phyloP scores from a whole-genome alignment of 495 filamentous ascomycete genomes.

The Hypomontagnella monticulosa region DNA sequence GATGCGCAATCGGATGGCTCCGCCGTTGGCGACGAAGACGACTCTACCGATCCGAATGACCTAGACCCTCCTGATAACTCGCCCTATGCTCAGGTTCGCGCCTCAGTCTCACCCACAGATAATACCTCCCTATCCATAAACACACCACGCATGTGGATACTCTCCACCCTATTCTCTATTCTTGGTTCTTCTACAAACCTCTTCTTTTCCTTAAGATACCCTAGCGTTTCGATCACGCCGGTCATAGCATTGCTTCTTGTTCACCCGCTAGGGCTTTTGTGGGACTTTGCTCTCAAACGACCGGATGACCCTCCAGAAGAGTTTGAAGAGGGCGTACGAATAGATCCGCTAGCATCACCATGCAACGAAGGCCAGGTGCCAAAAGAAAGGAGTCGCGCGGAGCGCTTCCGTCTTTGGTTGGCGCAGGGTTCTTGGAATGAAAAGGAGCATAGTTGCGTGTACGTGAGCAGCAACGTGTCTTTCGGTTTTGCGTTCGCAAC shows the following conservation, averaged over 20 bases:
- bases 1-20: constrained; percentile 40
- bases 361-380: constrained; percentile 25
- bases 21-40: constrained; percentile 39
- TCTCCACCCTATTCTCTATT: constrained; percentile 80
- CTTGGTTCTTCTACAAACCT: constrained; percentile 84
- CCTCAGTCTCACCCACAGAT: constrained; percentile 78
- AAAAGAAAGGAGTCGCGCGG: constrained; percentile 45
- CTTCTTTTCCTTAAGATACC: constrained; percentile 85
- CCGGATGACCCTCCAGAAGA: constrained; percentile 68
- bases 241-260: constrained; percentile 84
- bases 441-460: constrained; percentile 87
- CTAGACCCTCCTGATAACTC: constrained; percentile 69
- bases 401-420: constrained; percentile 72
- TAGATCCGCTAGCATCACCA: constrained; percentile 1
- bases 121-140: constrained; percentile 79
- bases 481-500: constrained; percentile 89
- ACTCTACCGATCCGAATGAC: constrained; percentile 47
- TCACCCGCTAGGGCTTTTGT: constrained; percentile 79
- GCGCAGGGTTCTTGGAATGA: constrained; percentile 85
- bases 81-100: constrained; percentile 77
- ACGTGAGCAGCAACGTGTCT: constrained; percentile 90
- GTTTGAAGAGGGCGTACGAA: constrained; percentile 64
- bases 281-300: constrained; percentile 75
- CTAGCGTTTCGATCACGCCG: constrained; percentile 85
- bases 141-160: constrained; percentile 85